Percentiles rank a stretch among this genome's conserved stretches.
phyloP scores from a whole-genome alignment of 192 early-diverging fungal genomes.

The Coemansia sp. region DNA sequence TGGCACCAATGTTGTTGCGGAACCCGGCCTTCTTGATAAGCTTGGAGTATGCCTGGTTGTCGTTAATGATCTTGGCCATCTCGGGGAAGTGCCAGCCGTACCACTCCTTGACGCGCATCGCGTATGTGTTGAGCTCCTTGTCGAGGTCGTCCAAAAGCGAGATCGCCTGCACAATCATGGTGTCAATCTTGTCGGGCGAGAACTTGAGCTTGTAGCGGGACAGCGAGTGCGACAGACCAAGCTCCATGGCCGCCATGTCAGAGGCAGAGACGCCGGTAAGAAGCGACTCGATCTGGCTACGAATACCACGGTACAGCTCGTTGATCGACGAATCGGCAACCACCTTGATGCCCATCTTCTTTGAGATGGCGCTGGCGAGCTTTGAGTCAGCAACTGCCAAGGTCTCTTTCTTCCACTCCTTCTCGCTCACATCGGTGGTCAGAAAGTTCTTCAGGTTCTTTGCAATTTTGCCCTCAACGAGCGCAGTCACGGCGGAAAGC shows the following conservation, averaged over 20 bases:
- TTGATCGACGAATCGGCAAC: constrained; percentile 77
- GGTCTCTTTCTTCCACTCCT: constrained; percentile 88
- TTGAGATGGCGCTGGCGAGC: constrained; percentile 78
- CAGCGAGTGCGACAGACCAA: constrained; percentile 98
- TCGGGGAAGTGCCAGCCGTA: constrained; percentile 99
- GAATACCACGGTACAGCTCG: constrained; percentile 95
- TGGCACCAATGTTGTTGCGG: constrained; percentile 73
- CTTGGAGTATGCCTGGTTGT: constrained; percentile 92
- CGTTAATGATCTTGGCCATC: constrained; percentile 91
- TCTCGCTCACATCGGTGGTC: constrained; percentile 74
- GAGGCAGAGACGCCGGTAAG: constrained; percentile 79
- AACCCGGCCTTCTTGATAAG: constrained; percentile 87
- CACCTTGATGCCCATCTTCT: constrained; percentile 82
- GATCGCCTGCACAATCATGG: constrained; percentile 99
- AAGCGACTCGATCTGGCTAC: constrained; percentile 84
- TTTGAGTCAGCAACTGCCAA: constrained; percentile 91
- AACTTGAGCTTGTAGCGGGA: constrained; percentile 99
- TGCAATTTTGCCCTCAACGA: constrained; percentile 94
- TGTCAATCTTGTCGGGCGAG: constrained; percentile 98
- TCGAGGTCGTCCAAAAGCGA: constrained; percentile 96
- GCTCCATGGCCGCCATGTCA: constrained; percentile 93
- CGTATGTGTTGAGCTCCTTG: constrained; percentile 99
- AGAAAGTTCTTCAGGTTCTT: constrained; percentile 94
- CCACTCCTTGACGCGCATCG: constrained; percentile 98
- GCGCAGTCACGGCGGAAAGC: constrained; percentile 88